These are phyloP conservation scores for Diversispora eburnea DNA, from an alignment of 192 early-diverging fungal species.

Conservation along the genomic window DNA sequence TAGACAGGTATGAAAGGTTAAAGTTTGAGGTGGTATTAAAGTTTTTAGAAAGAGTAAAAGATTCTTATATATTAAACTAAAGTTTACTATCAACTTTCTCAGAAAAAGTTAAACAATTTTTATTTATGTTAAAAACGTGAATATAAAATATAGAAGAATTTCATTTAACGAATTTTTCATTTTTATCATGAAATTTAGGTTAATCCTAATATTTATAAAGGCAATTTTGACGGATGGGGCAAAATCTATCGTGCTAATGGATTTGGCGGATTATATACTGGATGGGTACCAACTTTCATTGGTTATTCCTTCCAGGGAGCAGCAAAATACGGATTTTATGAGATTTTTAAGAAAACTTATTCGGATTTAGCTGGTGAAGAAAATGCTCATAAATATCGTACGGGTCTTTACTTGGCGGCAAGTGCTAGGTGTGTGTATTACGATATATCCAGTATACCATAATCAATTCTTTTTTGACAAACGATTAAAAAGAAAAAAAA, in stretches of 20 bases:
- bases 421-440: slow-evolving; percentile 38
- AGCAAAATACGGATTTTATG: slow-evolving; percentile 88
- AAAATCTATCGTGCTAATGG: slow-evolving; percentile 53
- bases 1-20: slow-evolving; percentile 31
- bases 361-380: slow-evolving; percentile 60
- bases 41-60: too few species aligned
- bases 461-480: background rate
- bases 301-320: slow-evolving; percentile 78
- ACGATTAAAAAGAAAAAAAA: too few species aligned
- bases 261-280: slow-evolving; percentile 68
- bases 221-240: slow-evolving; percentile 39
- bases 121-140: too few species aligned
- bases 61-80: too few species aligned
- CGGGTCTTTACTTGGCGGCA: slow-evolving; percentile 63
- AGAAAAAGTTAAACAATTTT: too few species aligned
- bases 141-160: too few species aligned
- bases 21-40: too few species aligned
- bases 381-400: slow-evolving; percentile 71
- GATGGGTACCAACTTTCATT: slow-evolving; percentile 71
- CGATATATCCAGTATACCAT: too few species aligned
- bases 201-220: slow-evolving; percentile 35
- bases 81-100: too few species aligned
- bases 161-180: too few species aligned
- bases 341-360: slow-evolving; percentile 82
- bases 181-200: slow-evolving; percentile 32